Evolutionary conservation across 345 rosid genomes (phyloP), one percentile per base, ranked within the genome.

Genomic region (Salix exigua): DNA sequence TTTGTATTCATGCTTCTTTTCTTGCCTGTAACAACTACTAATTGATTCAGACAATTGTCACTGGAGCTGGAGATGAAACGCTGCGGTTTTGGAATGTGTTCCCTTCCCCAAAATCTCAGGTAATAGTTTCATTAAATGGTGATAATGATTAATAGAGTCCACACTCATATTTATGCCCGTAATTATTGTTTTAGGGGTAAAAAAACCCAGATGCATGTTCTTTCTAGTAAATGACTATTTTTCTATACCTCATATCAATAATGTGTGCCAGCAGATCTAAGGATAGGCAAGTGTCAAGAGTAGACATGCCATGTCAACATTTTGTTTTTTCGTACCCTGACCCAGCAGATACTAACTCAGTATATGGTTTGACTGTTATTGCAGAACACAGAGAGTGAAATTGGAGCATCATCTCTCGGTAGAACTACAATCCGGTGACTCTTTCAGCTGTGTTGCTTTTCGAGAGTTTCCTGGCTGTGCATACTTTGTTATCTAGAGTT

Each of bases 11-110:
- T 66, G 46, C 71, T 73, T 67, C 62, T 58, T 23, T 30, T 68
- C 30, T 37, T 78, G n/a, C 51, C 38, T 42, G 17, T 4, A n/a
- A 19, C 3, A 5, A 66, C 64, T 42, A 16, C 18, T 37, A n/a
- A 21, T 33, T 79, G 81, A 73, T 74, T 70, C 90, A 96, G 99
- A 92, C 93, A 14, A 96, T 96, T 26, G 99, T 94, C 81, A 94
- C 99, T 0, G 99, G 99, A 83, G 99, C 99, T 68, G 99, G 99
- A 77, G 98, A 96, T 78, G 99, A 96, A 82, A 96, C 99, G 0
- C 84, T 94, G 33, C 86, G 98, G 81, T 96, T 96, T 83, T 96
- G 99, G 99, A 94, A 91, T 40, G 97, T 96, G 68, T 96, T 96
- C 83, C 99, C 98, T 61, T 90, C 97, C 66, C 98, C 94, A 0